Base-by-base conservation (phyloP, 208 protist genomes). In the Naegleria lovaniensis region DNA sequence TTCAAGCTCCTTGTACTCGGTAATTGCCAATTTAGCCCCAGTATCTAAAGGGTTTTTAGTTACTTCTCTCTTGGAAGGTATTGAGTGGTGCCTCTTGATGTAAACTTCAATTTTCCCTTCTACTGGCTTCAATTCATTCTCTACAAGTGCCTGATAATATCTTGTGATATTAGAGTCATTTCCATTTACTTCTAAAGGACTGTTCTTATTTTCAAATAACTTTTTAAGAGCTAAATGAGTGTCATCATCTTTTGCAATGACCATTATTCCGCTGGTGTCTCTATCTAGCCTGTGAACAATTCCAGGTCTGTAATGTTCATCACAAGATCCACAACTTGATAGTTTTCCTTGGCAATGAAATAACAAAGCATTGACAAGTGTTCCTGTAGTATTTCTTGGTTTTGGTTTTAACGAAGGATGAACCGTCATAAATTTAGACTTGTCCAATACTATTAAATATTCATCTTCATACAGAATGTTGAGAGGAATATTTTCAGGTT, bases 211-310 rank as follows among this genome's bases (percentile, higher is more conserved):
- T 36, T 29, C 67, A 9, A 91, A 85, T 48, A 84, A 59, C 48
- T 88, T 33, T n/a, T 75, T 41, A 16, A 91, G 36, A 33, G 19
- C 33, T 4, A 67, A 39, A 79, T 85, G 40, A 19, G 59, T 36
- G 40, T 59, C 39, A 83, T 83, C 38, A 51, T 58, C 55, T 51
- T 52, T 83, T 67, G 90, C 90, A 51, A 91, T 25, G 7, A 91
- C 90, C 90, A 91, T 86, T 15, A 97, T 95, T 48, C 96, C 96
- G 90, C 95, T 97, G 39, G 96, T 97, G 7, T 94, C 94, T 0
- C 93, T 94, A 88, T 97, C 96, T 4, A 97, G 93, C 0, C 96
- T 94, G 89, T 97, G 96, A 75, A 97, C 95, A 55, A 91, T 91
- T 11, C 90, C 90, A 51, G 90, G 90, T 51, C 90, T 41, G 25